Base-by-base conservation (phyloP, 352 stramenopile genomes). In the Aphanomyces invadans region DNA sequence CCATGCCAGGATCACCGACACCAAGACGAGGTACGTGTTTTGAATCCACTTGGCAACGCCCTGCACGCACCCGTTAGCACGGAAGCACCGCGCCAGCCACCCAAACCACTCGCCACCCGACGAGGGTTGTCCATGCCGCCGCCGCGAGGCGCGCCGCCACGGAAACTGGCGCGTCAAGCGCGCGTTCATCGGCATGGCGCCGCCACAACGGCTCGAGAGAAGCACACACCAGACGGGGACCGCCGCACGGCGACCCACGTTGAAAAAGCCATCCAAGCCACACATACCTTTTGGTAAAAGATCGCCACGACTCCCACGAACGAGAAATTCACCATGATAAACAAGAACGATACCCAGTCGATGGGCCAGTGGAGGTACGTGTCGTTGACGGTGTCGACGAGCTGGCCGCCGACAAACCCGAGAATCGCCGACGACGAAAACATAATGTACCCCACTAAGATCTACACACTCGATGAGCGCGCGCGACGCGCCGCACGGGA, bases 1-100 rank as follows among this genome's bases (percentile, higher is more conserved):
- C 94, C 95, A 99, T 19, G 95, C 95, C 63, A 99, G 81, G 65
- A 99, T 97, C 19, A 99, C 92, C 56, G 88, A 97, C 29, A 97
- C 95, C 32, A 90, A 73, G 49, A 99, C 87, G 21, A 98, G 73
- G 74, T 98, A 99, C 4, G 76, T 79, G 71, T 98, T 96, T 64
- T 96, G 95, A 5, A 98, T 70, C 46, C 92, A 64, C 70, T 89
- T 90, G 45, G 85, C 72, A 26, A 76, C 88, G 11, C 85, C 83
- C 63, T 61, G 26, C 11, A 59, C n/a, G n/a, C n/a, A n/a, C n/a
- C n/a, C n/a, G n/a, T n/a, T n/a, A n/a, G n/a, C n/a, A n/a, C n/a
- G n/a, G n/a, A n/a, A n/a, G n/a, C n/a, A n/a, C n/a, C n/a, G n/a
- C n/a, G n/a, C n/a, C n/a, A n/a, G n/a, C n/a, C n/a, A n/a, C n/a